A percentile compares a stretch with the other conserved stretches of the same genome.
Conservation (phyloP, 148 eudicot species). For the Camellia japonica region DNA sequence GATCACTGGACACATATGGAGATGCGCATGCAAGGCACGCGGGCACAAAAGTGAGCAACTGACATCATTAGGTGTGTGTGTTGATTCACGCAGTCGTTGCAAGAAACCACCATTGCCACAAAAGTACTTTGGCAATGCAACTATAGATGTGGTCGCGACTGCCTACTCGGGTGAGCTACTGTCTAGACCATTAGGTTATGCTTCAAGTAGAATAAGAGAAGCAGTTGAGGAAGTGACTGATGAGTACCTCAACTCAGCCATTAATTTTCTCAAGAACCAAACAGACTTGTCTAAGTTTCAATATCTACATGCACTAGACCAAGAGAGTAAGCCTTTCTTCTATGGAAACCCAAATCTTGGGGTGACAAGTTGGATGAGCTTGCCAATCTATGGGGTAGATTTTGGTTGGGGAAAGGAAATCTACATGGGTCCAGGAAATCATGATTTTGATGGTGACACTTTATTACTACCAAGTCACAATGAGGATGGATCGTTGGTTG, state of each 20-base stretch:
- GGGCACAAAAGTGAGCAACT: slow-evolving; percentile 20
- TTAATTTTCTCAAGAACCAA: slow-evolving; percentile 25
- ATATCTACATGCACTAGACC: slow-evolving; percentile 16
- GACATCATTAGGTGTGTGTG: slow-evolving; percentile 22
- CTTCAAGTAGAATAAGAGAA: slow-evolving; percentile 33
- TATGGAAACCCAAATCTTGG: slow-evolving; percentile 38
- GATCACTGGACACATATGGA: slow-evolving; percentile 45
- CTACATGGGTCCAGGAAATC: slow-evolving; percentile 33
- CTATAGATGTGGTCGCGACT: slow-evolving; percentile 19
- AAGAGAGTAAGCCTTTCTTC: slow-evolving; percentile 11
- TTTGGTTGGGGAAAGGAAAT: slow-evolving; percentile 51
- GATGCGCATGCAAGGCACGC: slow-evolving; percentile 43
- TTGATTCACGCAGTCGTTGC: slow-evolving; percentile 30
- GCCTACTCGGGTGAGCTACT: slow-evolving; percentile 27
- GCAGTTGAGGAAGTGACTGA: slow-evolving; percentile 23
- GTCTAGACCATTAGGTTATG: slow-evolving; percentile 31
- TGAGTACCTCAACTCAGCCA: slow-evolving; percentile 27
- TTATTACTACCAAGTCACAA: slow-evolving; percentile 25
- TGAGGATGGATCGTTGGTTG: slow-evolving; percentile 31
- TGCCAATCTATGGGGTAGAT: slow-evolving; percentile 33
- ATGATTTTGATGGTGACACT: slow-evolving; percentile 31
- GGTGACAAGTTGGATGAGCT: slow-evolving; percentile 36
- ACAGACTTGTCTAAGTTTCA: slow-evolving; percentile 29
- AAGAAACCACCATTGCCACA: slow-evolving; percentile 43
- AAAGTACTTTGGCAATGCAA: slow-evolving; percentile 50